Base-by-base conservation (phyloP, 2,329 filamentous ascomycete genomes). In the Graphilbum sp. region DNA sequence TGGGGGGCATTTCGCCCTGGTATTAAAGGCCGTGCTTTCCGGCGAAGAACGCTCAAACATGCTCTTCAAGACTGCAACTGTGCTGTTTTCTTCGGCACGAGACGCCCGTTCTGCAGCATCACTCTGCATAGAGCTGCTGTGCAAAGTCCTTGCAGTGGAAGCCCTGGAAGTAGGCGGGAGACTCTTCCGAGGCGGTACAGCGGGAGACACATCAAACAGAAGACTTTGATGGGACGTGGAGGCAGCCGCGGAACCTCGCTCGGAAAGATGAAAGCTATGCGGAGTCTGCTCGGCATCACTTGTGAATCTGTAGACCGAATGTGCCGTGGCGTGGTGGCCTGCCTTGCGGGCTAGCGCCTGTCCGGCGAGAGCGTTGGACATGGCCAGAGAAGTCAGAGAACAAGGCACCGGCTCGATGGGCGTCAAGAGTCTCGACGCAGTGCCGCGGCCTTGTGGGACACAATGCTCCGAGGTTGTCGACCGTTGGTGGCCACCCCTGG, bases 41-140 rank as follows among this genome's bases (percentile, higher is more conserved):
- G n/a, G n/a, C n/a, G 29, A 49, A 48, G 5, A 45, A 16, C 41
- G 38, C 34, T 58, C 52, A 38, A 56, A 57, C 0, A 53, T 21
- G 30, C 27, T 47, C 20, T 52, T 47, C 29, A 56, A 46, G 16
- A 52, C 50, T 3, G 52, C 45, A 6, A 58, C 54, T 29, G 50
- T 55, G 18, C 36, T 42, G 4, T 20, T 30, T 16, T 13, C 27
- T 15, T 12, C 16, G 17, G 21, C 5, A 11, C 6, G 31, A 2
- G 19, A 7, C 2, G 30, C 13, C 4, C 23, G 16, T 9, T 4
- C 17, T 3, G 4, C 13, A 3, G 21, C 8, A 5, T 18, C n/a
- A 16, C 18, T 16, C 16, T 31, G 20, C 23, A 17, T 18, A 13
- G 6, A 3, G 11, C 15, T 16, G 21, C 3, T 2, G 20, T n/a